Conservation (phyloP, 116 monocot genomes). For the Papilionanthe hybrid region DNA sequence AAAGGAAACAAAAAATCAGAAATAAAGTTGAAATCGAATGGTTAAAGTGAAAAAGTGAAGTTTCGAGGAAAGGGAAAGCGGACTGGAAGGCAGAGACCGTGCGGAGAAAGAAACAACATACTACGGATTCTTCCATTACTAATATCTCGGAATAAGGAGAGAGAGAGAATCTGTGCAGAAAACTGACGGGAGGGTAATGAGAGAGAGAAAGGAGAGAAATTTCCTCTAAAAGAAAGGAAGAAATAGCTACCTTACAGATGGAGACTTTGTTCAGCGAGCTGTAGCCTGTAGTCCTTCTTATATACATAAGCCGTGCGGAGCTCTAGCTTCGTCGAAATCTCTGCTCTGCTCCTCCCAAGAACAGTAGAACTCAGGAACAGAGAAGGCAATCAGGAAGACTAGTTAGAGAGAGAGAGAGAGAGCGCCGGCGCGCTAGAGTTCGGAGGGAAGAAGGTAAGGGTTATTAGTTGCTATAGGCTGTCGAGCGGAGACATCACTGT, state of each 20-base stretch:
- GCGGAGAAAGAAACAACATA: background rate
- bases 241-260: background rate
- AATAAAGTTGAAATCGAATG: slow-evolving; percentile 2
- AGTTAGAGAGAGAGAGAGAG: background rate
- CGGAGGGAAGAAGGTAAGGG: background rate
- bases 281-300: background rate
- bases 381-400: no score
- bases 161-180: background rate
- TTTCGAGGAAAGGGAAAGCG: background rate
- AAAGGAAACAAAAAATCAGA: slow-evolving; percentile 4
- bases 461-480: background rate
- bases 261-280: background rate
- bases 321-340: slow-evolving; percentile 4
- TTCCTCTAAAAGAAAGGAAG: background rate
- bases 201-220: background rate
- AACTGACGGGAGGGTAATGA: background rate
- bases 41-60: slow-evolving; percentile 7
- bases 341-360: background rate
- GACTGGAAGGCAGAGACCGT: background rate
- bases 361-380: background rate
- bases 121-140: background rate
- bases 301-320: background rate
- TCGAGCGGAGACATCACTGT: background rate
- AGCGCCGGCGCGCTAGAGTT: background rate
- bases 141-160: background rate